Evolutionary conservation across 2,329 filamentous ascomycete genomes (phyloP), one percentile per base, ranked within the genome.

Genomic region (Tolypocladium nubicola): DNA sequence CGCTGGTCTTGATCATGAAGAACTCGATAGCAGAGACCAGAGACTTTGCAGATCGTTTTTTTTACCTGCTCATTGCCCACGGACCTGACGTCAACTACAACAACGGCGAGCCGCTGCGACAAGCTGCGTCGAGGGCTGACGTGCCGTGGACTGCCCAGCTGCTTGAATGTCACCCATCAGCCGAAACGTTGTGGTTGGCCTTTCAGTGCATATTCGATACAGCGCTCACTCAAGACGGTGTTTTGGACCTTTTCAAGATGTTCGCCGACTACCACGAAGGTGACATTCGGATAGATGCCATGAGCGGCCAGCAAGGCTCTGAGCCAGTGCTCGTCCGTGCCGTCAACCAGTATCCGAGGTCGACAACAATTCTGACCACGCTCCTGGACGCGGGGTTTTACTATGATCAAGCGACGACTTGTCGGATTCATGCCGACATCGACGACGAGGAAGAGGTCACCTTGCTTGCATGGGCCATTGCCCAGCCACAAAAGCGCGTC

Each of bases 401-500:
- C 63, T 73, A 84, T 58, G 82, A 86, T 58, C 80, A 84, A 62
- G 74, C 74, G 2, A 75, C 68, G 2, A 72, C 62, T 1, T 74
- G 68, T 56, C 71, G 68, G 3, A 71, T 82, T 2, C 70, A 79
- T 57, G 70, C 76, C 0, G 73, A 77, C 13, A 59, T 76, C 0
- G 75, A 78, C 1, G 77, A 80, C 40, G 71, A 75, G 3, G 84
- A 88, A 66, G 70, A 74, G 11, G 75, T 84, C 50, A 81, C 80
- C 1, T 71, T 85, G 2, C 70, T 88, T 9, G 71, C 79, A 54
- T 88, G 84, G 84, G 77, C 82, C 0, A 73, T 88, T 55, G 70
- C 81, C 8, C 83, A 86, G 60, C 81, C 82, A 0, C 81, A 85
- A 61, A 87, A 86, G 67, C 78, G 77, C 59, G 76, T 87, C 54